Base-by-base conservation (phyloP, 2,329 filamentous ascomycete species). In the Penicillium hordei region DNA sequence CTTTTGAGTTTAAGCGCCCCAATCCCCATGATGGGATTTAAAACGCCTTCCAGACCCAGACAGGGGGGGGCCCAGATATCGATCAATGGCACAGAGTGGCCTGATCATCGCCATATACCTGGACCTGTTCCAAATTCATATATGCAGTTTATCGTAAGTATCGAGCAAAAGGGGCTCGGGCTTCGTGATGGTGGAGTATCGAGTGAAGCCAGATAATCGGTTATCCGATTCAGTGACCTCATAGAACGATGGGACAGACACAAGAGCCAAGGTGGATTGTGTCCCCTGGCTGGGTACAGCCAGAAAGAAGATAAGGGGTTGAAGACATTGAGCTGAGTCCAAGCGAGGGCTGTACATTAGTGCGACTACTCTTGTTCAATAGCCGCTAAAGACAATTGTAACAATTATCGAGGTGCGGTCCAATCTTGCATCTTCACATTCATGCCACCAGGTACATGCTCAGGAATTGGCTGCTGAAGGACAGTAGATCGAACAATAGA, bases 381-480 rank as follows among this genome's bases (percentile, higher is more conserved):
- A 15, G 23, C 42, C 19, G 44, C 19, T 8, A 12, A 12, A 19
- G 21, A 33, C 4, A 19, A 39, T 5, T 6, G 9, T 39, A 39
- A 39, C 8, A n/a, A 39, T 39, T 67, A 75, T 54, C 72, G 65
- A 50, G 49, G 50, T 34, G 75, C 73, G 39, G 55, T 66, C 69
- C 73, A 72, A 52, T 75, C 72, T 44, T 76, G 71, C 65, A 75
- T 70, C 59, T 76, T 76, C 36, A 75, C 70, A 55, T 70, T 71
- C 62, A 64, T 64, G 29, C 67, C 53, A 17, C 12, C 63, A 5
- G 70, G 62, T 23, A 55, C 59, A 51, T 71, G 64, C 40, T 72
- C 70, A 25, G 65, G 65, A 38, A 70, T 67, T 15, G 72, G 68
- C 49, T 74, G 72, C 53, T 73, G 73, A 44, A 75, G 57, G 21